Base-by-base conservation (phyloP, 176 grass and related monocot genomes). In the Panicum miliaceum region DNA sequence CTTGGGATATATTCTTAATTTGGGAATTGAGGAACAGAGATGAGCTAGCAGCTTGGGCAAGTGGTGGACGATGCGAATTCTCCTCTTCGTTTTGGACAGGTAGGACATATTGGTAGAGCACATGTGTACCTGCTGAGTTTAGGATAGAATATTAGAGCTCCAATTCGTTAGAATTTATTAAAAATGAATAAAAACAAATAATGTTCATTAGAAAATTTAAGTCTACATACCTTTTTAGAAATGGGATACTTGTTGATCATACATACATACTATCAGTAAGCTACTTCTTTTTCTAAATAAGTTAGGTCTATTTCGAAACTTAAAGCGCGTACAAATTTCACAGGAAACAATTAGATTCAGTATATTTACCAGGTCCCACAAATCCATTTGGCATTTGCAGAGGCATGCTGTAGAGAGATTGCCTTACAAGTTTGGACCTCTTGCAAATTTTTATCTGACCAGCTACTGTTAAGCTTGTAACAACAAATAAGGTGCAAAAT, bases 1-100 rank as follows among this genome's bases (percentile, higher is more conserved):
- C 26, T 8, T 10, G 3, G 42, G 54, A 73, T 41, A 41, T 68
- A 68, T 80, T 72, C 81, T 54, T n/a, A n/a, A n/a, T n/a, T 64
- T 40, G 4, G 42, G 18, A 69, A 59, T 58, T 35, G 56, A 29
- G 13, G 51, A 1, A 1, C 7, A 56, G 46, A 23, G 69, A 45
- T 66, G 41, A 65, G 68, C 9, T 32, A 32, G 29, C 29, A 16
- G 27, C 12, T 73, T 54, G 46, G 47, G 15, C 9, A 62, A 71
- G 40, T 40, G 53, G n/a, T 15, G 27, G 64, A 46, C 27, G 9
- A 20, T 43, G 70, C 59, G 36, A 11, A 58, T 29, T 67, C 46
- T 19, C 36, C 14, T 5, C 18, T 66, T 37, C 10, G n/a, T 65
- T 72, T 2, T 1, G 60, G 68, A 36, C 23, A 75, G 35, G 77